Conservation (phyloP, 1,139 yeast genomes). For the Candida frijolesensis region DNA sequence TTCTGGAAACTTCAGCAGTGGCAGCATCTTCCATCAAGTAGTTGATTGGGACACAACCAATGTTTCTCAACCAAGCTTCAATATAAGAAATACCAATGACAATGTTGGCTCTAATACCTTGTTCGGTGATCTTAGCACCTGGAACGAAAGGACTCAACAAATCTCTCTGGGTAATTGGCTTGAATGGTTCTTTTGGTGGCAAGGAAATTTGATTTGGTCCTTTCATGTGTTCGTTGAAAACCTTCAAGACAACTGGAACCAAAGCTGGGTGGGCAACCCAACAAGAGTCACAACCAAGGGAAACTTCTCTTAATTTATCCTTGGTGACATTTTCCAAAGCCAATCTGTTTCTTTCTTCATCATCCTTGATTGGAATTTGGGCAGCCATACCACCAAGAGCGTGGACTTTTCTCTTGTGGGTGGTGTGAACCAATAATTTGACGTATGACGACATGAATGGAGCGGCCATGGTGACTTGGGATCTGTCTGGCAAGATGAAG, state of each 20-base stretch:
- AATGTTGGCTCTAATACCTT: constrained; percentile 71
- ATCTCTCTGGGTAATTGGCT: constrained; percentile 62
- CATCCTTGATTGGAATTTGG: constrained; percentile 75
- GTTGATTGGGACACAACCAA: constrained; percentile 83
- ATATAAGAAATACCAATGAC: constrained; percentile 75
- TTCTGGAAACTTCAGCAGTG: constrained; percentile 83
- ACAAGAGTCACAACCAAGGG: constrained; percentile 78
- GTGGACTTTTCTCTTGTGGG: constrained; percentile 75
- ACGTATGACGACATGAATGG: constrained; percentile 77
- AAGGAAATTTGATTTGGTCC: constrained; percentile 79
- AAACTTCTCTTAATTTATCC: constrained; percentile 75
- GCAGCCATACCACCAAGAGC: constrained; percentile 91
- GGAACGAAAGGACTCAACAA: constrained; percentile 71
- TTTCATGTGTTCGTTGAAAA: constrained; percentile 80
- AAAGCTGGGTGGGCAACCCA: constrained; percentile 86
- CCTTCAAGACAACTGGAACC: constrained; percentile 73
- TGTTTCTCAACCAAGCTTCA: constrained; percentile 82
- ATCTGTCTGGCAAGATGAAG: constrained; percentile 70
- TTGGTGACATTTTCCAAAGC: constrained; percentile 74
- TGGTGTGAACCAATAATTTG: constrained; percentile 64
- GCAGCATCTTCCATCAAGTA: constrained; percentile 88
- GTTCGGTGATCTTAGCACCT: constrained; percentile 66
- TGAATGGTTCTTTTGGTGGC: constrained; percentile 47
- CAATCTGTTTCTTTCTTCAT: constrained; percentile 59
- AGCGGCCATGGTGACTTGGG: constrained; percentile 73